Evolutionary conservation across 768 basidiomycete genomes (phyloP).

Genomic region (Suillus sp.): DNA sequence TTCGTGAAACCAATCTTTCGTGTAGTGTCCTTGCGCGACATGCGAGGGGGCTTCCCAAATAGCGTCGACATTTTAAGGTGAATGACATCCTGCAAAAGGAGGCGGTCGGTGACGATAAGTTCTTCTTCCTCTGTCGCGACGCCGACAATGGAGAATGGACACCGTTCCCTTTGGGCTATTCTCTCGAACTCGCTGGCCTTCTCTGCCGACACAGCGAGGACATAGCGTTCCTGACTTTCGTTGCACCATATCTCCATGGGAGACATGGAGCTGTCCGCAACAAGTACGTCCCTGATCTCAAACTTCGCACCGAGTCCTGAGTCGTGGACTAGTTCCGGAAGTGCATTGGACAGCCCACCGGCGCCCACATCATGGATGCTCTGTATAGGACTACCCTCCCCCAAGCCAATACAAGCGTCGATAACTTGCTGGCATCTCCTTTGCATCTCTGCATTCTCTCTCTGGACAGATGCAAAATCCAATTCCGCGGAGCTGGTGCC

Average conservation of each 20-base stretch:
- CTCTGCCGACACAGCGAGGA: constrained; percentile 79
- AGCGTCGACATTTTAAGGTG: constrained; percentile 91
- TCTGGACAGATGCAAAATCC: constrained; percentile 96
- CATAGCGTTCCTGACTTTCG: constrained; percentile 97
- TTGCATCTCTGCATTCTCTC: constrained; percentile 99
- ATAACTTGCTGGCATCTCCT: constrained; percentile 97
- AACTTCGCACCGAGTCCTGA: constrained; percentile 88
- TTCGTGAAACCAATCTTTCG: constrained; percentile 39
- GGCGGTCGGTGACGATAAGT: constrained; percentile 85
- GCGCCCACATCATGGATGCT: constrained; percentile 99
- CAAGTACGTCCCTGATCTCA: constrained; percentile 91
- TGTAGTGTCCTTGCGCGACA: constrained; percentile 73
- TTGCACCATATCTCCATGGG: constrained; percentile 99
- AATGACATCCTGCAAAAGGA: constrained; percentile 80
- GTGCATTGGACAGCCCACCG: constrained; percentile 93
- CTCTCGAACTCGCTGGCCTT: constrained; percentile 64
- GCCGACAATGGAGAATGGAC: constrained; percentile 92
- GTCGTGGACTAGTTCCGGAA: constrained; percentile 97
- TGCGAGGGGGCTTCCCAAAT: constrained; percentile 94
- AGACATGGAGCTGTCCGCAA: constrained; percentile 92
- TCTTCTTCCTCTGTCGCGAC: constrained; percentile 79
- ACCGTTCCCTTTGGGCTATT: constrained; percentile 86
- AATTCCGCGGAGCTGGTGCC: constrained; percentile 90
- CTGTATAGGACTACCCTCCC: constrained; percentile 74
- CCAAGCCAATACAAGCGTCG: constrained; percentile 76